Evolutionary conservation across 2,329 filamentous ascomycete species (phyloP), one percentile per base, ranked within the genome.

Genomic region (Diaporthe velutina): DNA sequence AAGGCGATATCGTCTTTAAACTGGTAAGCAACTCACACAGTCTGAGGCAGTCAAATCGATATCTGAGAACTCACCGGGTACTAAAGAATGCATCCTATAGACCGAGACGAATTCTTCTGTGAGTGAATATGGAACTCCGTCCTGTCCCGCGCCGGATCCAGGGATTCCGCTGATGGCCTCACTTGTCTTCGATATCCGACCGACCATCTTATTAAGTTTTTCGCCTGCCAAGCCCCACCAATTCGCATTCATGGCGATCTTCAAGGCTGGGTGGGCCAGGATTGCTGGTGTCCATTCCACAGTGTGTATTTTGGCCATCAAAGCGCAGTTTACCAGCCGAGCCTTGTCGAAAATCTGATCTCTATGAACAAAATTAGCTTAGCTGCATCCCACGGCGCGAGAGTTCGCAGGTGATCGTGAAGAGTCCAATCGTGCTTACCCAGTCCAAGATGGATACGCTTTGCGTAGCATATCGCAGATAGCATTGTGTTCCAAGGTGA

Each of bases 291-390:
- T 87, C 86, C 86, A 88, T 78, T 88, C 85, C 4, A 87, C 82
- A 0, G 86, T 87, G 75, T 88, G 86, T 55, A 88, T 87, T 78
- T 88, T 88, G 7, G 86, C 85, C 85, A 87, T 87, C 12, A 88
- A 73, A 28, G 17, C 64, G n/a, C 64, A 68, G 48, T 68, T 68
- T 3, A 68, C 8, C 0, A 68, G 48, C 4, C 64, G n/a, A 4
- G 64, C 64, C 48, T 68, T 68, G n/a, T 68, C 64, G 7, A 68
- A 68, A 1, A 68, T 68, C 5, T 68, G 45, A n/a, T 68, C 64
- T 5, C 64, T 68, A 19, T 1, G 7, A 17, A 22, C 1, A 40
- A 30, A 12, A 8, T 68, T 5, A 68, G 64, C 9, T 8, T 4
- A 30, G 15, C 15, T 4, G 15, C 5, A 8, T 40, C 33, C 10